Conservation (phyloP, 331 rosid genomes). For the Pyrus hybrid region DNA sequence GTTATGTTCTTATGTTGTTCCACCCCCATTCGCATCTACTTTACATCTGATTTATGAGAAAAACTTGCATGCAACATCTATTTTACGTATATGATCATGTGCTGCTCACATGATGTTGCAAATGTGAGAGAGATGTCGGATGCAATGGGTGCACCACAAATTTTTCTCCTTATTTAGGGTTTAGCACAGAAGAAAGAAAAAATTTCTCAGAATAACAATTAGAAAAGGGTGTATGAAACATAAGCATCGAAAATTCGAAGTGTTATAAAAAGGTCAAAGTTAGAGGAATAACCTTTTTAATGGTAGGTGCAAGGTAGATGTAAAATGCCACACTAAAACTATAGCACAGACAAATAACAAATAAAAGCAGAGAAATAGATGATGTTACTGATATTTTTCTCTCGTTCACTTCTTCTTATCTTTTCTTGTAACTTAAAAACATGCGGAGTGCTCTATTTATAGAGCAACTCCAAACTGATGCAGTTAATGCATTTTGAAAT, state of each 20-base stretch:
- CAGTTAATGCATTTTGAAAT: too few species aligned
- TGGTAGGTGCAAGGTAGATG: too few species aligned
- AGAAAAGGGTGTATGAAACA: not conserved
- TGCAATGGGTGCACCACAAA: not conserved
- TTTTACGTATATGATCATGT: not conserved
- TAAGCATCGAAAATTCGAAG: not conserved
- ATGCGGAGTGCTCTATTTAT: too few species aligned
- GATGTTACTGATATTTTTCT: too few species aligned
- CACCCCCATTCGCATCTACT: not conserved
- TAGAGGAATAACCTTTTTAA: too few species aligned
- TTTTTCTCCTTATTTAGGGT: not conserved
- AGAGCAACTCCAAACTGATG: too few species aligned
- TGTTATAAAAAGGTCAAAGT: too few species aligned
- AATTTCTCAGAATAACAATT: not conserved
- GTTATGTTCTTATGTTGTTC: not conserved
- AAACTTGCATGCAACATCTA: not conserved
- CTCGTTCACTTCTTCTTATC: too few species aligned
- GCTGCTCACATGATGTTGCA: not conserved
- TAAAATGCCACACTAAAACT: too few species aligned
- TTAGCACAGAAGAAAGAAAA: not conserved
- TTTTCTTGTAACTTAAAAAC: too few species aligned
- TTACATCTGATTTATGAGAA: not conserved
- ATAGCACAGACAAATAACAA: too few species aligned
- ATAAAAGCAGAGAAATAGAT: too few species aligned
- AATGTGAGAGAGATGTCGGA: not conserved